Evolutionary conservation across 2,329 filamentous ascomycete genomes (phyloP), one percentile per base, ranked within the genome.

Genomic region (Aspergillus proliferans): DNA sequence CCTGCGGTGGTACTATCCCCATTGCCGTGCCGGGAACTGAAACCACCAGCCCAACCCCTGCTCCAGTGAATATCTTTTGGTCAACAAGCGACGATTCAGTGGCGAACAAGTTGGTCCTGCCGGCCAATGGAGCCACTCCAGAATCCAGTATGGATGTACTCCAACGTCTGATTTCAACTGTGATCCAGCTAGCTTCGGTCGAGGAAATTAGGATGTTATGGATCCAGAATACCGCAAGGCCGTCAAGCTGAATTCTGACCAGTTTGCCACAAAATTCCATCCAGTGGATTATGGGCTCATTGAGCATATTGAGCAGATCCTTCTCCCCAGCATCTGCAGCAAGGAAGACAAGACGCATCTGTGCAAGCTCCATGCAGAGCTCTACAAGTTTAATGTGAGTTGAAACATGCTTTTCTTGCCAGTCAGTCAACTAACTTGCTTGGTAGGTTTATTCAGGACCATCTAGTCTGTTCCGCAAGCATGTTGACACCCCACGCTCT

Each of bases 311-410:
- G 70, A 70, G 1, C 74, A 80, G 47, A 51, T 70, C 0, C 66
- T 83, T 0, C 58, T 79, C 8, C 68, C 69, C 0, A 65, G 55
- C 1, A 50, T 58, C 3, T 58, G 50, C 5, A 55, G 41, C 2
- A 39, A 52, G 2, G 47, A 58, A 0, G 55, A 61, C 12, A 15
- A 34, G 3, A 10, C 56, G 6, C 47, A 47, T 3, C 59, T 55
- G 19, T 56, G 64, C 0, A 69, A 69, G 6, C 61, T 82, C 1
- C 63, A 61, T 3, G 78, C 78, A 0, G 78, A 83, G 61, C 62
- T 83, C 2, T 82, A 81, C 58, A 81, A 81, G 52, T 61, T 83
- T 15, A 82, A 83, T 54, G 74, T 79, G 46, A 41, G 60, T 53
- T 4, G 7, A 4, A n/a, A n/a, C 22, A 14, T 36, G 33, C 6